Evolutionary conservation across 495 filamentous ascomycete species (phyloP).

Genomic region (Daldinia grandis): DNA sequence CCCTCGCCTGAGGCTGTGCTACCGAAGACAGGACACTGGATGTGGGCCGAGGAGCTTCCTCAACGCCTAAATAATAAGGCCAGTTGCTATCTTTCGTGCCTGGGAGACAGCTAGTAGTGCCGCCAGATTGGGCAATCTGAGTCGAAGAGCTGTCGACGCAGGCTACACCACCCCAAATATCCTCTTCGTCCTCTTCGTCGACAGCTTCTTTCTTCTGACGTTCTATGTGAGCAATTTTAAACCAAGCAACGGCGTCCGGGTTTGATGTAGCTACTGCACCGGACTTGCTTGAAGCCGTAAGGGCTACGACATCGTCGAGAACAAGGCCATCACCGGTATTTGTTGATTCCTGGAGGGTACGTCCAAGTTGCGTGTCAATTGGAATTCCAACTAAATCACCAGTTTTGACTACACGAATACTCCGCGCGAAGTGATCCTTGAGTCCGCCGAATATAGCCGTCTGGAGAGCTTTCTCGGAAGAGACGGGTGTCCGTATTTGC

Average conservation of each 20-base stretch:
- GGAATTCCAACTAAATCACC: constrained; percentile 89
- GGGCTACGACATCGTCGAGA: constrained; percentile 68
- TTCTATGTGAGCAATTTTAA: constrained; percentile 78
- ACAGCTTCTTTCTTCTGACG: constrained; percentile 62
- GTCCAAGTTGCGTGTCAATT: constrained; percentile 81
- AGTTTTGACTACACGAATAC: constrained; percentile 77
- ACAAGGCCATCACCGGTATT: constrained; percentile 65
- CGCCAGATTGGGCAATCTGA: constrained; percentile 87
- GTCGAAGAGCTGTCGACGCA: constrained; percentile 84
- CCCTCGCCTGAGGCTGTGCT: constrained; percentile 47
- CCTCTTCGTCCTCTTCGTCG: constrained; percentile 59
- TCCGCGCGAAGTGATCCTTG: constrained; percentile 84
- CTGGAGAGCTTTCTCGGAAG: constrained; percentile 83
- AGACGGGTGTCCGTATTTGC: constrained; percentile 87
- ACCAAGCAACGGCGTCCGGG: constrained; percentile 82
- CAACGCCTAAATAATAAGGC: constrained; percentile 85
- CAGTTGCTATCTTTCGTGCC: constrained; percentile 76
- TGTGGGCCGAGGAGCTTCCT: constrained; percentile 57
- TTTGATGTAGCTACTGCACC: constrained; percentile 40
- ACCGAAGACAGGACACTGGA: constrained; percentile 51
- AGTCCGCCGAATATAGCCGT: constrained; percentile 82
- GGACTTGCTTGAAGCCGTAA: constrained; percentile 48
- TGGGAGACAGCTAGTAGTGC: constrained; percentile 78
- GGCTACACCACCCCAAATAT: constrained; percentile 83
- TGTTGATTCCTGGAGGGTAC: constrained; percentile 72